Percentiles rank a stretch among this genome's conserved stretches.
phyloP scores from a whole-genome alignment of 2,329 filamentous ascomycete species.

The Colletotrichum tropicicola region DNA sequence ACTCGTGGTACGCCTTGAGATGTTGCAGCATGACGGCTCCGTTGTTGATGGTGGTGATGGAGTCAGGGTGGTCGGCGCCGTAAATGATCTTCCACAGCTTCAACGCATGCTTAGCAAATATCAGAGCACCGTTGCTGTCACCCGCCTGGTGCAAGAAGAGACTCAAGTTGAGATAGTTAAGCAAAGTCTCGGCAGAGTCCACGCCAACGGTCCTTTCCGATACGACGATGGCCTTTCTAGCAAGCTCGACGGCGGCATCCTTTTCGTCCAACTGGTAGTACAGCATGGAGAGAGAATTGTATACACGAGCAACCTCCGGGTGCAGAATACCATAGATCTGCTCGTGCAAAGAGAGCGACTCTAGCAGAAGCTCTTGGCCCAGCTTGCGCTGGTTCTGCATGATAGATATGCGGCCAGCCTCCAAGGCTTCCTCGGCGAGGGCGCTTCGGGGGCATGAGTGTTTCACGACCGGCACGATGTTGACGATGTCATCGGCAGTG shows the following conservation, averaged over 20 bases:
- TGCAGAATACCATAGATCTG: conserved; percentile 99
- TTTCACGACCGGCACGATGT: conserved; percentile 94
- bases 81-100: conserved; percentile 98
- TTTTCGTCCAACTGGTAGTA: conserved; percentile 99
- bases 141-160: conserved; percentile 93
- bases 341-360: conserved; percentile 94
- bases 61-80: conserved; percentile 91
- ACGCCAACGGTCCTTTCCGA: conserved; percentile 93
- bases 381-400: conserved; percentile 95
- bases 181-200: conserved; percentile 91
- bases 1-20: conserved; percentile 93
- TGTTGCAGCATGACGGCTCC: conserved; percentile 98
- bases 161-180: conserved; percentile 95
- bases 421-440: conserved; percentile 93
- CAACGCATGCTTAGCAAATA: conserved; percentile 91
- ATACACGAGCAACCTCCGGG: conserved; percentile 93
- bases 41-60: conserved; percentile 98
- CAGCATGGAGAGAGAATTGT: conserved; percentile 93
- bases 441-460: conserved; percentile 91
- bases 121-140: conserved; percentile 87
- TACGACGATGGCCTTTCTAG: conserved; percentile 95
- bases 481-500: conserved; percentile 84
- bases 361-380: conserved; percentile 93
- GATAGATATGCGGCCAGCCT: conserved; percentile 95
- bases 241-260: conserved; percentile 91